A percentile compares a stretch with the other conserved stretches of the same genome.
Conservation (phyloP, 1,284 basidiomycete genomes). For the Thelephora terrestris region DNA sequence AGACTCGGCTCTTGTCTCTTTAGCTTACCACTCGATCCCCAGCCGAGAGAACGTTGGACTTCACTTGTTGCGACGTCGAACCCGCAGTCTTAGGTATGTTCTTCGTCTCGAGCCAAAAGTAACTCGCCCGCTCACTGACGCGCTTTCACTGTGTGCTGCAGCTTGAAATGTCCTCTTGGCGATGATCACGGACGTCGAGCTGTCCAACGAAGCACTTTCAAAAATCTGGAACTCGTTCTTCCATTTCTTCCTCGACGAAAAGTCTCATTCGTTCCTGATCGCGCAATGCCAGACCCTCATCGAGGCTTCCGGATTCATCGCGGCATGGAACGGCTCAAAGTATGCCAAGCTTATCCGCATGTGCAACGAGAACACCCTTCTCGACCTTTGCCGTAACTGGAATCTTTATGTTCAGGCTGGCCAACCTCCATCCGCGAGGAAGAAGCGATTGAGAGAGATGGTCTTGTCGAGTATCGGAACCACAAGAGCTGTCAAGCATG, state of each 20-base stretch:
- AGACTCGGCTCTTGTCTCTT: neutral
- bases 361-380: constrained; percentile 30
- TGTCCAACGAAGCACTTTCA: constrained; percentile 7
- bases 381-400: constrained; percentile 35
- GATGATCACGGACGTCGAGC: constrained; percentile 24
- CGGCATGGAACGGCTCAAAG: constrained; percentile 32
- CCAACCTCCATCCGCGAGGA: constrained; percentile 9
- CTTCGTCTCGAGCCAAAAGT: neutral
- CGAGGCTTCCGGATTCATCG: constrained; percentile 23
- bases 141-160: constrained; percentile 9
- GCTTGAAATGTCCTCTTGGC: constrained; percentile 32
- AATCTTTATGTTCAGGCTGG: constrained; percentile 22
- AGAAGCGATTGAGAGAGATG: neutral
- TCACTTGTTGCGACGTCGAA: constrained; percentile 53
- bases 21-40: neutral
- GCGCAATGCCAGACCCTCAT: constrained; percentile 36
- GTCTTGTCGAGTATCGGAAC: neutral
- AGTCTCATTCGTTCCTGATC: constrained; percentile 27
- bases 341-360: constrained; percentile 31
- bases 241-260: constrained; percentile 39
- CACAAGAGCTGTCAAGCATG: neutral
- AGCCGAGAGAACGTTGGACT: constrained; percentile 34
- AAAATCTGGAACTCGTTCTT: constrained; percentile 48
- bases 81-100: constrained; percentile 39
- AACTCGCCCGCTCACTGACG: neutral